Evolutionary conservation across 306 rosid species (phyloP).

Genomic region (Lotus japonicus): DNA sequence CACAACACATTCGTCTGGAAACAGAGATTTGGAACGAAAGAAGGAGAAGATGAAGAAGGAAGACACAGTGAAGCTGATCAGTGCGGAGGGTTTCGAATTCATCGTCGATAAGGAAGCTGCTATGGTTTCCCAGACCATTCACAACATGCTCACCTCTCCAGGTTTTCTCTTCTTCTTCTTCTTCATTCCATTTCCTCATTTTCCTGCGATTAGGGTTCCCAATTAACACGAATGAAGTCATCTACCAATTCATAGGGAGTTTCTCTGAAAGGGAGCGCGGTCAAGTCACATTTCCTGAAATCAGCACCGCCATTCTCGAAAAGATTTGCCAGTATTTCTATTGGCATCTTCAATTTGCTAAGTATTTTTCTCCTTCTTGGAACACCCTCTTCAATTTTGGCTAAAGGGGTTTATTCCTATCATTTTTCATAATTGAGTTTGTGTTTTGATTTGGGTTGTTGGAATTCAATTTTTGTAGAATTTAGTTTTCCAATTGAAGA

Average conservation of each 20-base stretch:
- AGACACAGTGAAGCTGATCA: conserved; percentile 72
- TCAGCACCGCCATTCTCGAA: conserved; percentile 92
- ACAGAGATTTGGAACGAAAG: neutral
- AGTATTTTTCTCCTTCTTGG: conserved; percentile 38
- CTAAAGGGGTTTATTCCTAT: neutral
- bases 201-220: conserved; percentile 20
- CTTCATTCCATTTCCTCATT: neutral
- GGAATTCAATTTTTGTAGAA: neutral
- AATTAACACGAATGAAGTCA: too few species aligned
- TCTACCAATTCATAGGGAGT: conserved; percentile 64
- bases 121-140: conserved; percentile 98
- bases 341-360: conserved; percentile 95
- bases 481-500: neutral
- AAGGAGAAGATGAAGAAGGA: conserved; percentile 60
- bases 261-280: conserved; percentile 79
- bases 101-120: conserved; percentile 92
- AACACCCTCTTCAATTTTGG: neutral
- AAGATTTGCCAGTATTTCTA: conserved; percentile 94
- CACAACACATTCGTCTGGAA: neutral
- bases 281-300: conserved; percentile 91
- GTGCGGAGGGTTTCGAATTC: conserved; percentile 93
- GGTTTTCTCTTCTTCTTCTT: conserved; percentile 31
- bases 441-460: neutral
- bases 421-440: neutral
- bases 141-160: conserved; percentile 96